Conservation (phyloP, 75 land plant genomes). For the Pinus albicaulis region DNA sequence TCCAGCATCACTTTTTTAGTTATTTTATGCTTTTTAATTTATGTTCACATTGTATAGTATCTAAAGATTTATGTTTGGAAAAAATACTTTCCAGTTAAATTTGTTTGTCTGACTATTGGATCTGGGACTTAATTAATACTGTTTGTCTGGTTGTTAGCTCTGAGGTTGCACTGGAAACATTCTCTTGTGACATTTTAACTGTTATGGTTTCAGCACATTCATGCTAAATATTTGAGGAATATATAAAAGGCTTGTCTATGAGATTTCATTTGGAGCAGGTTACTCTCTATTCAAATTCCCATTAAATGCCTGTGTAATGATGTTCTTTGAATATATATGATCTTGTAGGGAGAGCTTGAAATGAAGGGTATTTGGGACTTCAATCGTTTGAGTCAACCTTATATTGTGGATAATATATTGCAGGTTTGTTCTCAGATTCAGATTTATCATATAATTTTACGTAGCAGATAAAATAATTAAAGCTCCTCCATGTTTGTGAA, state of each 20-base stretch:
- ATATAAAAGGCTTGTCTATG: not conserved
- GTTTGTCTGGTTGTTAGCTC: not conserved
- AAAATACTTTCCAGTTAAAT: not conserved
- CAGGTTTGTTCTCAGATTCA: slow-evolving; percentile 36
- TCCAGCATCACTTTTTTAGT: not conserved
- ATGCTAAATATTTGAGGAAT: not conserved
- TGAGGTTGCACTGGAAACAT: too few species aligned
- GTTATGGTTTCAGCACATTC: not conserved
- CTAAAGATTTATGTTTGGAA: not conserved
- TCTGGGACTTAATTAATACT: not conserved
- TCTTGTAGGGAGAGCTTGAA: slow-evolving; percentile 87
- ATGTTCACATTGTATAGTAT: not conserved
- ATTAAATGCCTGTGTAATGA: not conserved
- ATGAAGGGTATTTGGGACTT: slow-evolving; percentile 96
- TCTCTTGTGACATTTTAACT: too few species aligned
- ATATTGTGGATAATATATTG: slow-evolving; percentile 59
- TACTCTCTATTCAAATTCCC: not conserved
- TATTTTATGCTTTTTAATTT: not conserved
- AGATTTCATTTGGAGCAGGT: not conserved
- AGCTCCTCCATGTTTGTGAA: not conserved
- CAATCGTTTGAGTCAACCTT: slow-evolving; percentile 77
- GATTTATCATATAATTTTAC: not conserved
- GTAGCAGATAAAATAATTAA: not conserved
- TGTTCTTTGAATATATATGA: not conserved
- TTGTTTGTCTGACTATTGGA: not conserved